phyloP scores from a whole-genome alignment of 2,329 filamentous ascomycete genomes.

The Chlorencoelia australis region DNA sequence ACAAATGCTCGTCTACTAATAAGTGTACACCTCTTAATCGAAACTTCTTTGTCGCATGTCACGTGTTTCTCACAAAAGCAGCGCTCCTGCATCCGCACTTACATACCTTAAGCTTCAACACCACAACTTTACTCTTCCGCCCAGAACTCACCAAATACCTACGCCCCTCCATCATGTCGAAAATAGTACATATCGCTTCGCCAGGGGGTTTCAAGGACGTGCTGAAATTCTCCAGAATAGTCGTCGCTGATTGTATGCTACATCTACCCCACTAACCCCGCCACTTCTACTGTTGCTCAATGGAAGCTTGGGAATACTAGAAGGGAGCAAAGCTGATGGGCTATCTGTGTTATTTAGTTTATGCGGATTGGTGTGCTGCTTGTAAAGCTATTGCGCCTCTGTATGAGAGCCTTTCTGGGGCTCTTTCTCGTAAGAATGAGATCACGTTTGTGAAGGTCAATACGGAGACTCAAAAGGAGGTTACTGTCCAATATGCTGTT shows the following conservation, averaged over 20 bases:
- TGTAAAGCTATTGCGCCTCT: conserved; percentile 77
- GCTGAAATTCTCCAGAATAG: conserved; percentile 63
- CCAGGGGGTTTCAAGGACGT: conserved; percentile 55
- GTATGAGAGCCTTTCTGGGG: conserved; percentile 65
- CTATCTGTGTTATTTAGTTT: conserved; percentile 53
- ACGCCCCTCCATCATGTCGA: conserved; percentile 23
- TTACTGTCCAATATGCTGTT: conserved; percentile 64
- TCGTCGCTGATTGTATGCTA: conserved; percentile 79
- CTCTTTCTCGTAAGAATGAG: conserved; percentile 59
- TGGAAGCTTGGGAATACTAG: no score
- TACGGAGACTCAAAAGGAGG: conserved; percentile 63
- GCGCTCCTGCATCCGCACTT: no score
- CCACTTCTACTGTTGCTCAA: no score
- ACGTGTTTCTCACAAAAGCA: no score
- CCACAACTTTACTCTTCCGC: no score
- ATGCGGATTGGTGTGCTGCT: conserved; percentile 75
- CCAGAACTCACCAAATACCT: no score
- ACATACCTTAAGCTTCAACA: no score
- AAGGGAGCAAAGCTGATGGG: no score
- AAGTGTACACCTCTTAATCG: no score
- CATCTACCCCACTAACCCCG: conserved; percentile 1
- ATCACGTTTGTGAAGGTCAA: conserved; percentile 86
- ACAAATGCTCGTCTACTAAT: no score
- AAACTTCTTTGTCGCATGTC: no score
- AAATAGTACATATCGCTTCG: conserved; percentile 39